phyloP scores from a whole-genome alignment of 176 grass and related monocot species.

The Juncus effusus region DNA sequence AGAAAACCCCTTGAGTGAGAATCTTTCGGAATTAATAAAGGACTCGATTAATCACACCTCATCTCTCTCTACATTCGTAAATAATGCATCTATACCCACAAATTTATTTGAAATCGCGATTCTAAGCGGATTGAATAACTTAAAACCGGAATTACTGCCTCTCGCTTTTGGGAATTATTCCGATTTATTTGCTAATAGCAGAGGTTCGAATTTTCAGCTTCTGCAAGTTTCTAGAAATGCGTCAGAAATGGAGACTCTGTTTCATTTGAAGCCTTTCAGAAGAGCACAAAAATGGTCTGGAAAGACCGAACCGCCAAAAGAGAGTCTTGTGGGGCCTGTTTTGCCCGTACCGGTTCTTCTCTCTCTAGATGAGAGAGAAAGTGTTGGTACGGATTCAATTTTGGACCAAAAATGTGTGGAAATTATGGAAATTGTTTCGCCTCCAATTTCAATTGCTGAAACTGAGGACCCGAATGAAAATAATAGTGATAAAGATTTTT shows the following conservation, averaged over 20 bases:
- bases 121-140: constrained; percentile 51
- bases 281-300: constrained; percentile 47
- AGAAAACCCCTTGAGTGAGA: constrained; percentile 51
- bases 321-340: constrained; percentile 65
- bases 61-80: constrained; percentile 52
- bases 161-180: constrained; percentile 62
- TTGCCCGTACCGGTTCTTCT: constrained; percentile 77
- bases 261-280: constrained; percentile 55
- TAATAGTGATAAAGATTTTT: constrained; percentile 52
- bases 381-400: constrained; percentile 19
- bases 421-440: constrained; percentile 53
- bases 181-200: constrained; percentile 39
- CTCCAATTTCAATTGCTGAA: constrained; percentile 54
- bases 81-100: constrained; percentile 53
- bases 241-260: constrained; percentile 39
- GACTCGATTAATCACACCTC: constrained; percentile 30
- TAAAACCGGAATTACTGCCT: constrained; percentile 44
- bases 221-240: constrained; percentile 52
- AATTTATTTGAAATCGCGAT: constrained; percentile 80
- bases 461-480: constrained; percentile 36
- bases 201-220: constrained; percentile 41
- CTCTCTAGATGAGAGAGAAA: constrained; percentile 54
- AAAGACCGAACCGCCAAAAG: constrained; percentile 35
- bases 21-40: constrained; percentile 44
- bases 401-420: constrained; percentile 45